Conservation (phyloP, 345 rosid species). For the Salix koriyanagi region DNA sequence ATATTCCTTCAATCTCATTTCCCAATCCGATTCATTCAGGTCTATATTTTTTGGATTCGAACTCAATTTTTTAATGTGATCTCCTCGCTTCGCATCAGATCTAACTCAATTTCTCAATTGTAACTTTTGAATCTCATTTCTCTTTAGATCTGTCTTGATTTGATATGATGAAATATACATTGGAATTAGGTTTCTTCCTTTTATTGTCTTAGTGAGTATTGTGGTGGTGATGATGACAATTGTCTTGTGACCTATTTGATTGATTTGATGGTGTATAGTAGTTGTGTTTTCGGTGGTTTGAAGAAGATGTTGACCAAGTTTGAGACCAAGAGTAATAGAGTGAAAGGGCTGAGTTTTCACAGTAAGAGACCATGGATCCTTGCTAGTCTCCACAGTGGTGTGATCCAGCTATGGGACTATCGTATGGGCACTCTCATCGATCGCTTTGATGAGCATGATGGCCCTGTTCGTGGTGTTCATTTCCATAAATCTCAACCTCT, state of each 20-base stretch:
- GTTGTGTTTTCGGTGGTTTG: not conserved
- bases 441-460: conserved; percentile 94
- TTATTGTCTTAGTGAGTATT: not conserved
- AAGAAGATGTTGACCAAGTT: conserved; percentile 85
- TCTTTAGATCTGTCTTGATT: not conserved
- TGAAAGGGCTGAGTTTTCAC: conserved; percentile 95
- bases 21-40: not conserved
- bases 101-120: not conserved
- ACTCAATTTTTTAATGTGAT: not conserved
- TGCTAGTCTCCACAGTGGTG: conserved; percentile 97
- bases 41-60: not conserved
- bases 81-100: not conserved
- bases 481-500: conserved; percentile 89
- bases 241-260: not conserved
- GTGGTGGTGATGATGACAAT: not conserved
- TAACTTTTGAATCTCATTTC: too few relatives aligned
- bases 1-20: not conserved
- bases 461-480: conserved; percentile 98
- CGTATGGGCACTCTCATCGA: conserved; percentile 96
- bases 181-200: not conserved
- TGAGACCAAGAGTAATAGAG: conserved; percentile 97
- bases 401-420: conserved; percentile 99
- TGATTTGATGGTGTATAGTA: not conserved
- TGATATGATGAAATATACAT: not conserved
- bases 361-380: conserved; percentile 97